These are phyloP conservation scores for Apiotrichum veenhuisii DNA, from an alignment of 1,284 basidiomycete genomes.

Conservation along the genomic window DNA sequence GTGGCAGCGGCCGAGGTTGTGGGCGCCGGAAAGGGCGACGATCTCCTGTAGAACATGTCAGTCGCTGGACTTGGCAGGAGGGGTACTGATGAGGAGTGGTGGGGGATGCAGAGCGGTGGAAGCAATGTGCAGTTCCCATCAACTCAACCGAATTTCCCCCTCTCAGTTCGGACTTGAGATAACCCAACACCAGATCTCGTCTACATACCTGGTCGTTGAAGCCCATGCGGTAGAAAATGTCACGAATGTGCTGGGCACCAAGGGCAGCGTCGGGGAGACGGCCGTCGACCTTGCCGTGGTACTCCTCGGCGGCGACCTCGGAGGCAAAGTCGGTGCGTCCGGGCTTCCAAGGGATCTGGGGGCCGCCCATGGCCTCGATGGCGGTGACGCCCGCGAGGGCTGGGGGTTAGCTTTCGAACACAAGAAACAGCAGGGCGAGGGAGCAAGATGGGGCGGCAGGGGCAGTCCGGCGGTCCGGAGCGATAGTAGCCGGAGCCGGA, in stretches of 20 bases:
- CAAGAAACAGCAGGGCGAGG: too few relatives aligned
- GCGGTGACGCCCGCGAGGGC: conserved; percentile 53
- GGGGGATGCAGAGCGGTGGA: too few relatives aligned
- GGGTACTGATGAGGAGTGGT: too few relatives aligned
- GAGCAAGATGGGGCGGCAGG: not conserved
- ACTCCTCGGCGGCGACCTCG: conserved; percentile 42
- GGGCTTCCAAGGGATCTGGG: conserved; percentile 52
- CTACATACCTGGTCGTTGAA: conserved; percentile 49
- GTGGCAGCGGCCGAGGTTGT: conserved; percentile 55
- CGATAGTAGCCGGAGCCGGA: too few relatives aligned
- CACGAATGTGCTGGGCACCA: conserved; percentile 53
- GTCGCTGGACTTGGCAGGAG: too few relatives aligned
- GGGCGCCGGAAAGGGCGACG: conserved; percentile 57
- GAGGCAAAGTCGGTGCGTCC: conserved; percentile 53
- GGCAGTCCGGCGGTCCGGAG: too few relatives aligned
- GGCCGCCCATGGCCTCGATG: conserved; percentile 55
- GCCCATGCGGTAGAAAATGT: conserved; percentile 56
- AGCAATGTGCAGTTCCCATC: too few relatives aligned
- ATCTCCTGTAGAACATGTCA: conserved; percentile 47
- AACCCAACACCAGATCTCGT: conserved; percentile 5
- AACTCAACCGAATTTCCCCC: too few relatives aligned
- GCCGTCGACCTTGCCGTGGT: conserved; percentile 47
- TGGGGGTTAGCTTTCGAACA: conserved; percentile 6
- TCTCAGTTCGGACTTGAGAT: not conserved
- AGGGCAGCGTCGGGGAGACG: conserved; percentile 54